phyloP scores from a whole-genome alignment of 2,329 filamentous ascomycete genomes.

The Alternaria longipes region DNA sequence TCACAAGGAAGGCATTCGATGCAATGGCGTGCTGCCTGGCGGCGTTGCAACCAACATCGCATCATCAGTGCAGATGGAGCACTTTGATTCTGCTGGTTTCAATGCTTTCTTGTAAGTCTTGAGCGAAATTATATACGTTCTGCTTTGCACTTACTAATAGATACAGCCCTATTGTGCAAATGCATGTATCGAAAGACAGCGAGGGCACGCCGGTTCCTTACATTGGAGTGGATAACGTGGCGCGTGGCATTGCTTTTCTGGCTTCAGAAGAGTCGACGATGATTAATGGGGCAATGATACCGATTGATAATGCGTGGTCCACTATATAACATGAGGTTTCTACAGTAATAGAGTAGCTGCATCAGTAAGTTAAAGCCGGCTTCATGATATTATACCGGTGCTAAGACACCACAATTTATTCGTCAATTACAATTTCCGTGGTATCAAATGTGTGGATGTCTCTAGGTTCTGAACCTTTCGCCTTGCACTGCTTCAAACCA shows the following conservation, averaged over 20 bases:
- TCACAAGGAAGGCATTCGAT: conserved; percentile 56
- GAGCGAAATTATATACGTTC: background rate
- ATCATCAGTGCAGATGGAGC: conserved; percentile 35
- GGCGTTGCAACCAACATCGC: conserved; percentile 39
- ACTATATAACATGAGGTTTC: conserved; percentile 24
- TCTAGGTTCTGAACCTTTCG: background rate
- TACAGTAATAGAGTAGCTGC: background rate
- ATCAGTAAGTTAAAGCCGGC: background rate
- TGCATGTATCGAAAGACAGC: conserved; percentile 36
- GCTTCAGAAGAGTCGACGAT: conserved; percentile 39
- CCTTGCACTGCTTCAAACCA: background rate
- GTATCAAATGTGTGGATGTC: background rate
- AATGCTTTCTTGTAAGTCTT: conserved; percentile 31
- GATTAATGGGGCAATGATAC: conserved; percentile 37
- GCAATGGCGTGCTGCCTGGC: conserved; percentile 58
- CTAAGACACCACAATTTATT: background rate
- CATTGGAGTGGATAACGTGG: conserved; percentile 34
- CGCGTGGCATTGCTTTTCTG: conserved; percentile 36
- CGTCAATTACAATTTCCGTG: background rate
- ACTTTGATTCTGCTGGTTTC: conserved; percentile 32
- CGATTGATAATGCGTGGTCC: conserved; percentile 43
- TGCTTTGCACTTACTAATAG: conserved; percentile 11
- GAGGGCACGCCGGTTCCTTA: conserved; percentile 32
- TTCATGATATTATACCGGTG: background rate
- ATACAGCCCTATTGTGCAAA: conserved; percentile 29